Evolutionary conservation across 225 moss, liverwort and hornwort genomes (phyloP).

Genomic region (Rhytidiadelphus loreus): DNA sequence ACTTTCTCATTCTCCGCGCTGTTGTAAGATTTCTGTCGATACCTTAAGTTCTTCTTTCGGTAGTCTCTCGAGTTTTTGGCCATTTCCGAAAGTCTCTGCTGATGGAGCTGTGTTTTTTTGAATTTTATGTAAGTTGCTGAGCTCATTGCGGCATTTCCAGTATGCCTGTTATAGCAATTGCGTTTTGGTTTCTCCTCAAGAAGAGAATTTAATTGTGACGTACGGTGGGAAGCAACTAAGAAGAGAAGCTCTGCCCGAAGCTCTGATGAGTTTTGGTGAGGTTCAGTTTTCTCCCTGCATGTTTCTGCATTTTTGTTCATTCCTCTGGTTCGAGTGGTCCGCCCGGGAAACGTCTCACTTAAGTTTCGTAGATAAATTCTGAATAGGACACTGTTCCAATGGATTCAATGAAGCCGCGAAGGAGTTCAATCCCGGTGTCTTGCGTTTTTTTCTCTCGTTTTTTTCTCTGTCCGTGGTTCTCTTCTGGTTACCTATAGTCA

Average conservation of each 20-base stretch:
- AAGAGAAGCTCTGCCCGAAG: neutral
- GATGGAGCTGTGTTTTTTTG: neutral
- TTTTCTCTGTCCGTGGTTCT: neutral
- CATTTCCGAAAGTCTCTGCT: neutral
- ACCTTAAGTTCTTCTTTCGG: neutral
- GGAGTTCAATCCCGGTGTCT: neutral
- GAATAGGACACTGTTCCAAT: neutral
- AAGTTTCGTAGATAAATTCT: neutral
- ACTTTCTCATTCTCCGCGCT: neutral
- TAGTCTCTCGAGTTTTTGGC: neutral
- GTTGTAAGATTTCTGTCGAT: neutral
- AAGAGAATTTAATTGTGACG: neutral
- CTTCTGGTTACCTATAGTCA: neutral
- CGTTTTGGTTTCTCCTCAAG: neutral
- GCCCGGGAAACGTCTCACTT: neutral
- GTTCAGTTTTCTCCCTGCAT: neutral
- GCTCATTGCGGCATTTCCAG: neutral
- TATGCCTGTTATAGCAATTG: neutral
- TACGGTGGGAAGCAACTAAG: neutral
- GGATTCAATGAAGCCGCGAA: neutral
- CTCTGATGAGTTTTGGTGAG: neutral
- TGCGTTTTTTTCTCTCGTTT: neutral
- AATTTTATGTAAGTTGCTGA: neutral
- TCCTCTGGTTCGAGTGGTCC: neutral
- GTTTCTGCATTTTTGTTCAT: neutral